Evolutionary conservation across 169 alveolate genomes (phyloP).

Genomic region (Plasmodium coatneyi): DNA sequence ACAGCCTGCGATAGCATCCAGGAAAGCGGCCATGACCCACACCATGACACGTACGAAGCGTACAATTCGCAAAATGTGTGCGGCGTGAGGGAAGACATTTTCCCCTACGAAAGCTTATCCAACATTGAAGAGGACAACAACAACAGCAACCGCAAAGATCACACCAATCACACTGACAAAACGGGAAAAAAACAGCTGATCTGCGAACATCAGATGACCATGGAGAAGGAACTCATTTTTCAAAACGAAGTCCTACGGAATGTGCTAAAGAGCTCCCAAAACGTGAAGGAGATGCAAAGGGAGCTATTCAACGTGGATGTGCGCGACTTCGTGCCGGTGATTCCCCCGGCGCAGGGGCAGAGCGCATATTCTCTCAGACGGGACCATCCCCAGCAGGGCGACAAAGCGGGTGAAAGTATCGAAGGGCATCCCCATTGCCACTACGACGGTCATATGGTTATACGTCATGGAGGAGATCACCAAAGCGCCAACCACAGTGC

Average conservation of each 20-base stretch:
- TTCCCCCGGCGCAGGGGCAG: slow-evolving; percentile 12
- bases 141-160: background rate
- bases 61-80: background rate
- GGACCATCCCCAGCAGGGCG: background rate
- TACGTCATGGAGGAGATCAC: background rate
- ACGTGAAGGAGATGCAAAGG: slow-evolving; percentile 70
- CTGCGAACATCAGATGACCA: background rate
- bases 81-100: background rate
- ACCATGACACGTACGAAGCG: slow-evolving; percentile 31
- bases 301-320: slow-evolving; percentile 50
- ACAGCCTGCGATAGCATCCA: slow-evolving; percentile 27
- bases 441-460: background rate
- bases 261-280: slow-evolving; percentile 46
- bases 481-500: background rate
- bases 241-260: slow-evolving; percentile 63
- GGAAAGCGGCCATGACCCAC: background rate
- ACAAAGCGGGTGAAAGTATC: background rate
- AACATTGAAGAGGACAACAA: background rate
- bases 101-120: slow-evolving; percentile 36
- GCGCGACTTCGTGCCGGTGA: slow-evolving; percentile 31
- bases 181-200: background rate
- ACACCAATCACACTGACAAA: background rate
- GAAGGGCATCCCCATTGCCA: background rate
- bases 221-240: slow-evolving; percentile 23
- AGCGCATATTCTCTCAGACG: slow-evolving; percentile 30